These are phyloP conservation scores for Ophiocytium majus DNA, from an alignment of 352 stramenopile species.

Conservation along the genomic window DNA sequence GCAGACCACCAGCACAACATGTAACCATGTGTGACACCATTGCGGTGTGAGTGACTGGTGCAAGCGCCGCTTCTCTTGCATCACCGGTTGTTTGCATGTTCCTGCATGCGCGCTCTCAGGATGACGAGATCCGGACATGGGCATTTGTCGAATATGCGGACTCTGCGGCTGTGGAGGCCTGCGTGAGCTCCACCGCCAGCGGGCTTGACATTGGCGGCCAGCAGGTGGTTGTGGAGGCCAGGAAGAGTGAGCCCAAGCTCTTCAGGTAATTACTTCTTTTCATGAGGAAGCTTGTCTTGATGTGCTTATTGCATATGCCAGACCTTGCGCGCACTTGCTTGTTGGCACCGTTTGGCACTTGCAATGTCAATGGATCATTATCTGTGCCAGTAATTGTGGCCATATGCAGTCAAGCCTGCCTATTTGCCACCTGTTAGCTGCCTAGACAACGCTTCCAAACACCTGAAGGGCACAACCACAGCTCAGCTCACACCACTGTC, in stretches of 20 bases:
- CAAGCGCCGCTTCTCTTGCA: too few species aligned
- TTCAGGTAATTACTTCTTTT: not conserved
- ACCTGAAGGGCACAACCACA: too few species aligned
- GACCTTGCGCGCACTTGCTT: not conserved
- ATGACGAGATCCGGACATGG: not conserved
- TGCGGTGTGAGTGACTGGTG: too few species aligned
- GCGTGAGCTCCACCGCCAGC: not conserved
- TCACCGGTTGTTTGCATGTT: too few species aligned
- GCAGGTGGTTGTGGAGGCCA: not conserved
- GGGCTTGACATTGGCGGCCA: not conserved
- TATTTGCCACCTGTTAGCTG: not conserved
- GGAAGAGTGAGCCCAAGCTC: not conserved
- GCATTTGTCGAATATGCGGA: not conserved
- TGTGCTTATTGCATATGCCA: not conserved
- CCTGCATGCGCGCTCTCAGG: too few species aligned
- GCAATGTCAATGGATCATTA: not conserved
- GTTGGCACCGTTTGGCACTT: not conserved
- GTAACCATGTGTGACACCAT: too few species aligned
- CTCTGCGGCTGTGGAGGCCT: not conserved
- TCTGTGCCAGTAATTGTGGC: not conserved
- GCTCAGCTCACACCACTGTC: too few species aligned
- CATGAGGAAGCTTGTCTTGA: not conserved
- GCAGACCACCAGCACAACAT: too few species aligned
- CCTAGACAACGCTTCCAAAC: not conserved
- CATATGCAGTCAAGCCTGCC: not conserved